Evolutionary conservation across 768 basidiomycete genomes (phyloP).

Genomic region (Coprinellus micaceus): DNA sequence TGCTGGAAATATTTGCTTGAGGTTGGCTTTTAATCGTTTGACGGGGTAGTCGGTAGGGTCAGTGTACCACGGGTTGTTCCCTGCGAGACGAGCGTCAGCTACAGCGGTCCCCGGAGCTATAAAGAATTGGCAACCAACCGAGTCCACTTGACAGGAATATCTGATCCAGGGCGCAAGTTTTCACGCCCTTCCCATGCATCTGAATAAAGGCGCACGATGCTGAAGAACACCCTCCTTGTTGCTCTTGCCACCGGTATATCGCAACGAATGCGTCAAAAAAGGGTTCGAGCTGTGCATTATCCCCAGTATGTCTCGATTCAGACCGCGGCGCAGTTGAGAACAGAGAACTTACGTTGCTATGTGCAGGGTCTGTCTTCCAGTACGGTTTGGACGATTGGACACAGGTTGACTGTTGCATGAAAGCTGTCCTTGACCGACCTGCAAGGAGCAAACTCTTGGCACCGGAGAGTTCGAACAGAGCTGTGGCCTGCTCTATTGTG

Average conservation of each 20-base stretch:
- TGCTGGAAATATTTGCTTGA: slow-evolving; percentile 28
- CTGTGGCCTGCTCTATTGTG: slow-evolving; percentile 38
- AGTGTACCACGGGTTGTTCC: slow-evolving; percentile 34
- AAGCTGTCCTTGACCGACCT: slow-evolving; percentile 37
- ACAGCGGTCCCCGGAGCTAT: not conserved
- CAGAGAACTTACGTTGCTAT: slow-evolving; percentile 34
- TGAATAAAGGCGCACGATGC: slow-evolving; percentile 43
- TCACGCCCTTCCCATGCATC: slow-evolving; percentile 41
- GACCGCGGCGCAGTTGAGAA: no score
- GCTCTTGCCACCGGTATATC: slow-evolving; percentile 38
- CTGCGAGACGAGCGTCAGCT: slow-evolving; percentile 14
- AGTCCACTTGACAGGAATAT: slow-evolving; percentile 46
- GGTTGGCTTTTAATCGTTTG: slow-evolving; percentile 30
- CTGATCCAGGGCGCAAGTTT: slow-evolving; percentile 35
- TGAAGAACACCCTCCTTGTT: slow-evolving; percentile 33
- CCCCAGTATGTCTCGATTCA: not conserved
- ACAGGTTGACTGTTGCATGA: slow-evolving; percentile 29
- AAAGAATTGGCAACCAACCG: slow-evolving; percentile 25
- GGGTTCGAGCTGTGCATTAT: slow-evolving; percentile 33
- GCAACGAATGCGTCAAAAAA: slow-evolving; percentile 39
- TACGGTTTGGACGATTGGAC: slow-evolving; percentile 22
- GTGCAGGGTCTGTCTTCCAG: slow-evolving; percentile 45
- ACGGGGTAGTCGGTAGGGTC: slow-evolving; percentile 29
- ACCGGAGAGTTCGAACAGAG: slow-evolving; percentile 34
- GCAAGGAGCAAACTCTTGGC: slow-evolving; percentile 41